Percentiles rank a stretch among this genome's conserved stretches.
These are phyloP conservation scores for Eucommia ulmoides DNA, from an alignment of 257 asterid species.

Conservation along the genomic window DNA sequence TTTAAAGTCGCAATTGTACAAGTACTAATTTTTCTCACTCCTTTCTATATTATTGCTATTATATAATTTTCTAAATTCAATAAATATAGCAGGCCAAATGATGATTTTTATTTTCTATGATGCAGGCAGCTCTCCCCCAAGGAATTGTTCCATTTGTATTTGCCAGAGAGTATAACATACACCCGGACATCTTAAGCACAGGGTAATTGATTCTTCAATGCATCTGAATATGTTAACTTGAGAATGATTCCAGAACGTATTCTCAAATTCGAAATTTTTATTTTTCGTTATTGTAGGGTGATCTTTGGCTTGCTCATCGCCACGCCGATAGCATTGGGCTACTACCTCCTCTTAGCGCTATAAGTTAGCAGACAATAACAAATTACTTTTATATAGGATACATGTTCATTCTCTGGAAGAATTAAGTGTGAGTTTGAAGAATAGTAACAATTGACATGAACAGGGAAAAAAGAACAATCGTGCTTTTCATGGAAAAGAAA, in stretches of 20 bases:
- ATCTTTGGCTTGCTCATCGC: slow-evolving; percentile 68
- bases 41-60: neutral
- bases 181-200: slow-evolving; percentile 80
- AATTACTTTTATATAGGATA: too few species aligned
- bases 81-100: neutral
- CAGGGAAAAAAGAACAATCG: too few species aligned
- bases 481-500: too few species aligned
- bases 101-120: slow-evolving; percentile 8
- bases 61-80: neutral
- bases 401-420: too few species aligned
- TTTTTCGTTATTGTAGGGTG: slow-evolving; percentile 35
- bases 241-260: neutral
- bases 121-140: slow-evolving; percentile 96
- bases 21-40: slow-evolving; percentile 22
- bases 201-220: slow-evolving; percentile 35
- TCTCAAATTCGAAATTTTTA: slow-evolving; percentile 2
- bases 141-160: slow-evolving; percentile 93
- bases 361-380: too few species aligned
- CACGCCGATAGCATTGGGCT: slow-evolving; percentile 58
- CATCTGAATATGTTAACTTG: neutral
- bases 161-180: slow-evolving; percentile 71
- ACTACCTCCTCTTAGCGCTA: slow-evolving; percentile 56
- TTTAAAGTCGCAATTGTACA: slow-evolving; percentile 72
- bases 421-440: too few species aligned
- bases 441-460: too few species aligned